A percentile compares a stretch with the other conserved stretches of the same genome.
These are phyloP conservation scores for Metschnikowia koreensis DNA, from an alignment of 805 yeast species.

Conservation along the genomic window DNA sequence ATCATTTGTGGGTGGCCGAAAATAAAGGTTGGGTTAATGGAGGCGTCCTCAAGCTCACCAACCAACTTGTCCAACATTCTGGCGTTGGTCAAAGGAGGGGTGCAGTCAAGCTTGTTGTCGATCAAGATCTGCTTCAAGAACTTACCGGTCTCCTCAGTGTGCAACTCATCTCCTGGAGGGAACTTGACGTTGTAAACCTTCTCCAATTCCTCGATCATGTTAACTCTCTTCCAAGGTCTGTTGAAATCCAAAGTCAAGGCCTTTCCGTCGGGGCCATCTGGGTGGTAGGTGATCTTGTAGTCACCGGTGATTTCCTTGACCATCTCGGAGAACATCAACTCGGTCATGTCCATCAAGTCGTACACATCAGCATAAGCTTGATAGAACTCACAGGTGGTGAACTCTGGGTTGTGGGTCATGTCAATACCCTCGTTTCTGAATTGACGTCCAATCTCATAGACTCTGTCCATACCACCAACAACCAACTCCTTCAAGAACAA, in stretches of 20 bases:
- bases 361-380: conserved; percentile 97
- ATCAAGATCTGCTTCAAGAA: conserved; percentile 79
- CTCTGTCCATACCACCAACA: conserved; percentile 98
- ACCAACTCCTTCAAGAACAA: conserved; percentile 93
- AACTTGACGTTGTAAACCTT: conserved; percentile 80
- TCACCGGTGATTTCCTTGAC: conserved; percentile 92
- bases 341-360: conserved; percentile 94
- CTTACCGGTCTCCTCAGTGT: conserved; percentile 88
- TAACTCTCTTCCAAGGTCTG: conserved; percentile 98
- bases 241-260: conserved; percentile 79
- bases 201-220: conserved; percentile 96
- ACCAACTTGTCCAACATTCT: conserved; percentile 98
- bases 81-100: conserved; percentile 93
- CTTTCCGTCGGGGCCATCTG: conserved; percentile 87
- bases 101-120: conserved; percentile 82
- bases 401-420: conserved; percentile 98
- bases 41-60: conserved; percentile 92
- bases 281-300: conserved; percentile 84
- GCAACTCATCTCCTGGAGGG: conserved; percentile 94
- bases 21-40: conserved; percentile 95
- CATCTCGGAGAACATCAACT: conserved; percentile 91
- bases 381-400: conserved; percentile 97
- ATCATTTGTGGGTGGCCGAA: conserved; percentile 99
- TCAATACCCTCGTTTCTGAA: conserved; percentile 99
- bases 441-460: conserved; percentile 97